Evolutionary conservation across 495 filamentous ascomycete species (phyloP), one percentile per base, ranked within the genome.

Genomic region (Aspergillus indologenus): DNA sequence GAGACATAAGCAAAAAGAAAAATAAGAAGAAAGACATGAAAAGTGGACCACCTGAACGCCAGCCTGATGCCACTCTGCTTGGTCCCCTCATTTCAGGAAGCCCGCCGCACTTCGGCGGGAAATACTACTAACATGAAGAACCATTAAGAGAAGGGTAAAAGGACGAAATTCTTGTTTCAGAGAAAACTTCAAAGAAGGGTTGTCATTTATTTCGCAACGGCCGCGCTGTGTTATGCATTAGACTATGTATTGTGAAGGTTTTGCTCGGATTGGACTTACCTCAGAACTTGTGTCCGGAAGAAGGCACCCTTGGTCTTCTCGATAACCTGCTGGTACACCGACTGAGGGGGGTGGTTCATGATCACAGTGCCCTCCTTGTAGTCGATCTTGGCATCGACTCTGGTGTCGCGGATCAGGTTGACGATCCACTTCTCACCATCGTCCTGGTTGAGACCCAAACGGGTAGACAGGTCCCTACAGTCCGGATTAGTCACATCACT

Each of bases 351-450:
- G 78, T 98, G 94, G 79, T 98, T 98, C 94, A 98, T 98, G 59
- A 98, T 86, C 24, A 98, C 94, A 44, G 94, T 98, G 64, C 94
- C 94, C 77, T 92, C 91, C 80, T 98, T 89, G 77, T 96, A 98
- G 74, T 98, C 94, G 63, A 98, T 95, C 84, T 98, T 98, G 61
- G 95, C 94, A 67, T 98, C 94, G 44, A 98, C 90, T 53, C 94
- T 83, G 2, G 94, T 98, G 71, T 98, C 94, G 58, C 94, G 86
- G 77, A 98, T 98, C 46, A 98, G 83, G 78, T 98, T 98, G 59
- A 98, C 94, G 63, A 98, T 98, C 95, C 95, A 98, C 81, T 97
- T 98, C 85, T 98, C 94, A 63, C 95, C 94, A 65, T 96, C 94
- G 66, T 96, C 91, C 66, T 91, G 85, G 67, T 85, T 90, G 59